Percentiles rank a stretch among this genome's conserved stretches.
Conservation (phyloP, 2,329 filamentous ascomycete genomes). For the Penicillium sp. region DNA sequence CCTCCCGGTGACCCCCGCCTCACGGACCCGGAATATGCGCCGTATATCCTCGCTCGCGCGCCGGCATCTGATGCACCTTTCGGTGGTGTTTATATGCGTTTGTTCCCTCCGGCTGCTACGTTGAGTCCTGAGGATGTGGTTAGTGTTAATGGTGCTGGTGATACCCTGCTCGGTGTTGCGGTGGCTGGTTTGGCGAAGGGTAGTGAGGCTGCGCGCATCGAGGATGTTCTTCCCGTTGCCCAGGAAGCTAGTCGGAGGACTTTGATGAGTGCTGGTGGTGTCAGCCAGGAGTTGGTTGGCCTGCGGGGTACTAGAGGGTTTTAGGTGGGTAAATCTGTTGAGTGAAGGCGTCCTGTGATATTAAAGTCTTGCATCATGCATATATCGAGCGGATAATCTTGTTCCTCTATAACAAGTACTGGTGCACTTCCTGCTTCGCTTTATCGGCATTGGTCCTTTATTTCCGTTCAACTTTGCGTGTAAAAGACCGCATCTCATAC, state of each 20-base stretch:
- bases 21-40: slow-evolving; percentile 56
- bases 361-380: neutral
- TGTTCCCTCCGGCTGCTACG: slow-evolving; percentile 63
- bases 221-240: slow-evolving; percentile 68
- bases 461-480: too few species aligned
- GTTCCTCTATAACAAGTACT: neutral
- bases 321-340: neutral
- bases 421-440: neutral
- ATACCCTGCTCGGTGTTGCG: slow-evolving; percentile 83
- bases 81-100: slow-evolving; percentile 78
- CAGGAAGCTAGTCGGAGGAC: slow-evolving; percentile 78
- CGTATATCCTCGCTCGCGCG: slow-evolving; percentile 67
- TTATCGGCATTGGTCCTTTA: neutral
- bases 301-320: slow-evolving; percentile 13
- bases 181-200: slow-evolving; percentile 69
- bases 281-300: slow-evolving; percentile 43
- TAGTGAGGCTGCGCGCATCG: slow-evolving; percentile 40
- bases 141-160: slow-evolving; percentile 90
- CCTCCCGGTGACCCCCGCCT: slow-evolving; percentile 63
- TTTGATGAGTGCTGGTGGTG: slow-evolving; percentile 68
- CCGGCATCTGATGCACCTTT: slow-evolving; percentile 53
- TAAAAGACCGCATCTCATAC: too few species aligned
- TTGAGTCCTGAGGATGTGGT: slow-evolving; percentile 62
- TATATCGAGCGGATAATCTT: neutral
- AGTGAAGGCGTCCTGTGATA: neutral